These are phyloP conservation scores for Apiotrichum sp. DNA, from an alignment of 1,284 basidiomycete species.

Conservation along the genomic window DNA sequence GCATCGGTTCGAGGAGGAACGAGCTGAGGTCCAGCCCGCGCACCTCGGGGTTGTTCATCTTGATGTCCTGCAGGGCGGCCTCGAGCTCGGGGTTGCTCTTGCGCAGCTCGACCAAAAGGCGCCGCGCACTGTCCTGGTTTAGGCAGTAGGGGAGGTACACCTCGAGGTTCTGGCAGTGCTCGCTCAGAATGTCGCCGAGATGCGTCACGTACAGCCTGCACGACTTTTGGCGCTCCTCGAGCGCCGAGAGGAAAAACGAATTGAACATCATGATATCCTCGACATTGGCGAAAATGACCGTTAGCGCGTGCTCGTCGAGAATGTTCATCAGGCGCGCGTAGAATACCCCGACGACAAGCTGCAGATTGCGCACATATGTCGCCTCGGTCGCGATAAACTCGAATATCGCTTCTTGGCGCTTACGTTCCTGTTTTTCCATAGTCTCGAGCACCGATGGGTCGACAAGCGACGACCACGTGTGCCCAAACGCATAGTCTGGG, in stretches of 20 bases:
- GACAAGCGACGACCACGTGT: constrained; percentile 88
- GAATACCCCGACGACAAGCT: constrained; percentile 78
- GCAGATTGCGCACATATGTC: constrained; percentile 80
- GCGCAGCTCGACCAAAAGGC: constrained; percentile 68
- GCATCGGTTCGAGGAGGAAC: constrained; percentile 90
- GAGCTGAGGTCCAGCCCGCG: constrained; percentile 83
- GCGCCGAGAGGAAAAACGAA: constrained; percentile 74
- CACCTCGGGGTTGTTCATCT: constrained; percentile 58
- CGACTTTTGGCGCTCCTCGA: constrained; percentile 84
- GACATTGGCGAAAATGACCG: constrained; percentile 84
- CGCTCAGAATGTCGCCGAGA: constrained; percentile 77
- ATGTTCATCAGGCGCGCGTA: constrained; percentile 69
- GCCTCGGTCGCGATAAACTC: constrained; percentile 84
- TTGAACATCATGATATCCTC: constrained; percentile 84
- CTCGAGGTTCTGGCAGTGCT: constrained; percentile 66
- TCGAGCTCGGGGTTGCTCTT: constrained; percentile 62
- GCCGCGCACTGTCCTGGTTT: constrained; percentile 75
- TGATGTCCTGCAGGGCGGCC: constrained; percentile 25
- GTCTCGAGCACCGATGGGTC: constrained; percentile 72
- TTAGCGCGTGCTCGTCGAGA: constrained; percentile 70
- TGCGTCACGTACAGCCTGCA: constrained; percentile 81
- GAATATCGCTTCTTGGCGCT: constrained; percentile 82
- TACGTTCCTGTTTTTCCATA: constrained; percentile 68
- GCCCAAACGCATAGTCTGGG: constrained; percentile 22
- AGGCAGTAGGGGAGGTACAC: constrained; percentile 86